These are phyloP conservation scores for Quercus variabilis DNA, from an alignment of 306 rosid species.

Conservation along the genomic window DNA sequence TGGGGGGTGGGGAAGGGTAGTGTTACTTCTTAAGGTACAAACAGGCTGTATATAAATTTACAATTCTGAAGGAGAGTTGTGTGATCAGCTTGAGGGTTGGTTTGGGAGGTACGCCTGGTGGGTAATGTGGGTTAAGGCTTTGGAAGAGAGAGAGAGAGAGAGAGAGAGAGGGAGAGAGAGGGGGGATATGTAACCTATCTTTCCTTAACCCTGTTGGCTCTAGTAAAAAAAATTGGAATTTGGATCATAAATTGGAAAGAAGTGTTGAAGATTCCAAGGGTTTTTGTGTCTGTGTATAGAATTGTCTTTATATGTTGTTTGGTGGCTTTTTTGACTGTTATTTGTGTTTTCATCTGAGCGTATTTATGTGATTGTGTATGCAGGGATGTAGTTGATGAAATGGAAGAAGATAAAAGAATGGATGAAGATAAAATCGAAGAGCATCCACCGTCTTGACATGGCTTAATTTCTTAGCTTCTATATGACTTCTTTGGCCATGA, in stretches of 20 bases:
- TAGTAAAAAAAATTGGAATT: background rate
- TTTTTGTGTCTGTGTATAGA: no score
- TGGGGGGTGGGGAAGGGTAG: no score
- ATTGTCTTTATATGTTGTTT: background rate
- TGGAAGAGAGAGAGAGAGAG: background rate
- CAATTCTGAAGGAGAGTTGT: background rate
- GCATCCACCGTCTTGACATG: constrained; percentile 30
- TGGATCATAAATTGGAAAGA: no score
- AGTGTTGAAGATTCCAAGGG: no score
- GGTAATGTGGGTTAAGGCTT: background rate
- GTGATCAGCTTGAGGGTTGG: background rate
- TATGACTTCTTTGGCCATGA: constrained; percentile 1
- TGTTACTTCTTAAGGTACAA: background rate
- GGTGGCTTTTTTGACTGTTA: constrained; percentile 3
- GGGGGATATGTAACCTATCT: background rate
- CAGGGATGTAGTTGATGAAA: constrained; percentile 51
- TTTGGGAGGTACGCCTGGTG: background rate
- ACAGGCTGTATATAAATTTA: background rate
- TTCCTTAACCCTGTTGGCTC: background rate
- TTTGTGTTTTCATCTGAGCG: constrained; percentile 12
- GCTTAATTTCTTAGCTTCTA: constrained; percentile 12
- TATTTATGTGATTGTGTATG: constrained; percentile 3
- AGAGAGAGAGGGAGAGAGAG: background rate
- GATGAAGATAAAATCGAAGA: constrained; percentile 45
- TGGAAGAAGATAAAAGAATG: constrained; percentile 65